Evolutionary conservation across 2,329 filamentous ascomycete species (phyloP).

Genomic region (Zopfia rhizophila): DNA sequence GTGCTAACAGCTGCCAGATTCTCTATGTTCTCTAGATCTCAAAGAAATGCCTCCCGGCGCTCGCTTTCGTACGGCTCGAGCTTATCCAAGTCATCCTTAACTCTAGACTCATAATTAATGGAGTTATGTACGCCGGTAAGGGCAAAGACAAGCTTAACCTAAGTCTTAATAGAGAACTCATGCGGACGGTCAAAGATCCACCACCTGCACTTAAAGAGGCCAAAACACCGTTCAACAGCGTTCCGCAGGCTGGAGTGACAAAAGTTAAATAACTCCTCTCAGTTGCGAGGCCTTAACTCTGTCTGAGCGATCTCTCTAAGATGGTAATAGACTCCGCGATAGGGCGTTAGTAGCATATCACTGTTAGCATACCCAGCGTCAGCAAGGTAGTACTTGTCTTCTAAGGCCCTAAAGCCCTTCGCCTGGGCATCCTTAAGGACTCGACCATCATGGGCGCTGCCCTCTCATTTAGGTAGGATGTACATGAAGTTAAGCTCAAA

Average conservation of each 20-base stretch:
- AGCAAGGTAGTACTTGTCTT: neutral
- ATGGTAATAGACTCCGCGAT: neutral
- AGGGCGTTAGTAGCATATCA: no score
- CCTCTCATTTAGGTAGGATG: neutral
- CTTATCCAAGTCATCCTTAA: no score
- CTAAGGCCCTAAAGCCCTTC: neutral
- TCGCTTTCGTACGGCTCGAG: no score
- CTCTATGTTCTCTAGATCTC: no score
- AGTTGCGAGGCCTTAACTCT: neutral
- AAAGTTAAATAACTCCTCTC: slow-evolving; percentile 7
- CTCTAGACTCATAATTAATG: neutral
- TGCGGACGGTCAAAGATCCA: slow-evolving; percentile 5
- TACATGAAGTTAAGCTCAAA: neutral
- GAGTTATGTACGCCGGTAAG: slow-evolving; percentile 4
- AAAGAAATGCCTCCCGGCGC: no score
- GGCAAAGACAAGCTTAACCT: slow-evolving; percentile 7
- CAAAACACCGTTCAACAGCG: slow-evolving; percentile 4
- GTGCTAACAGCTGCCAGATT: no score
- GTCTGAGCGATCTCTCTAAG: slow-evolving; percentile 2
- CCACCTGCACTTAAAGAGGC: slow-evolving; percentile 7
- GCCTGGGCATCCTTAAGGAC: neutral
- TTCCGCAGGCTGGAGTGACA: slow-evolving; percentile 6
- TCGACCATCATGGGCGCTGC: neutral
- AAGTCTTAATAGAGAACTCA: slow-evolving; percentile 4
- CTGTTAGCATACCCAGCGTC: no score